These are phyloP conservation scores for Salinomyces thailandicus DNA, from an alignment of 2,329 filamentous ascomycete species.

Conservation along the genomic window DNA sequence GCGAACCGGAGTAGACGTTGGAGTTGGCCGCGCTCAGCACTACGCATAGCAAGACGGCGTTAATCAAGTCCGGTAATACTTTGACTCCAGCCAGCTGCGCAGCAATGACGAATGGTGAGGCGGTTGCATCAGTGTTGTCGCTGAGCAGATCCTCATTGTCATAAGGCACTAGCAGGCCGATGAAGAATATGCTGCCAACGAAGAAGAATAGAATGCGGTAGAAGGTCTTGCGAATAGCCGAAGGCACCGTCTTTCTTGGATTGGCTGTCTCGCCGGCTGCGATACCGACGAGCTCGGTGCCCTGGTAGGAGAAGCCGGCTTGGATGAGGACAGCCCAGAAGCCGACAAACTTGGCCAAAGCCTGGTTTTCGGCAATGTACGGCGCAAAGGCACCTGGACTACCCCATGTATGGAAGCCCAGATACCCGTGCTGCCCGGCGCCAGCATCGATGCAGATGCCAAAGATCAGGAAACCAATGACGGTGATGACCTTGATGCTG, in stretches of 20 bases:
- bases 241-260: conserved; percentile 37
- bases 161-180: conserved; percentile 27
- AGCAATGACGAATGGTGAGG: conserved; percentile 58
- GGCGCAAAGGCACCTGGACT: conserved; percentile 29
- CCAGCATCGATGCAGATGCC: conserved; percentile 32
- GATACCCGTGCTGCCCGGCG: conserved; percentile 43
- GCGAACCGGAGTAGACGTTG: conserved; percentile 57
- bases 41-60: conserved; percentile 59
- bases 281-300: conserved; percentile 45
- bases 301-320: conserved; percentile 48
- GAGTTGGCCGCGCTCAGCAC: conserved; percentile 61
- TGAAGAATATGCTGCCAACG: conserved; percentile 27
- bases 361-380: conserved; percentile 20
- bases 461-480: conserved; percentile 37
- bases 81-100: conserved; percentile 51
- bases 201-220: conserved; percentile 29
- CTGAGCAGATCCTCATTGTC: conserved; percentile 29
- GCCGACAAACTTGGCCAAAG: conserved; percentile 30
- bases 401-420: conserved; percentile 46
- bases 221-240: conserved; percentile 28
- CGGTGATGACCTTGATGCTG: conserved; percentile 41
- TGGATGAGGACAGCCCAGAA: conserved; percentile 49
- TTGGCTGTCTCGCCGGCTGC: conserved; percentile 43
- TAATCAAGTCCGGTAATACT: conserved; percentile 55
- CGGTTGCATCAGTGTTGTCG: conserved; percentile 33